Conservation (phyloP, 257 asterid genomes). For the Petunia secreta region DNA sequence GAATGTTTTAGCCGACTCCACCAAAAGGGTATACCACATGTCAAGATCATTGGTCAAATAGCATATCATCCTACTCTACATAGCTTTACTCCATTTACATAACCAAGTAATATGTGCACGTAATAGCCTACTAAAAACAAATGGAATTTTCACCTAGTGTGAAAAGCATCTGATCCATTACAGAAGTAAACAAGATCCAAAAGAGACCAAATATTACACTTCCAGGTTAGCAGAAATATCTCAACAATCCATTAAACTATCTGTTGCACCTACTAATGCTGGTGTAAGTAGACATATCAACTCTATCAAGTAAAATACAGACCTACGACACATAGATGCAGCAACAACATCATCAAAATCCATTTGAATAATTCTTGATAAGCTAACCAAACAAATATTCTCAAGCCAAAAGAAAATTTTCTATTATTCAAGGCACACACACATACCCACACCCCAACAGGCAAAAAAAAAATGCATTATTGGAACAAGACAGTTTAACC, state of each 20-base stretch:
- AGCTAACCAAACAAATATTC: background rate
- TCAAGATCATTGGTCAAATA: background rate
- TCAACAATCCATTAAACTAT: background rate
- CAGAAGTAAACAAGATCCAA: background rate
- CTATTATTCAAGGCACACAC: background rate
- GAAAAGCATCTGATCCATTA: background rate
- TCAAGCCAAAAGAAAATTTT: background rate
- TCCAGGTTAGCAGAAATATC: background rate
- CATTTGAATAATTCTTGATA: background rate
- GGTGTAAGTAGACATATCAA: background rate
- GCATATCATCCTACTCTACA: background rate
- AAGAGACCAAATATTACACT: background rate
- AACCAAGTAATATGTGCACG: background rate
- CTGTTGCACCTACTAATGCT: background rate
- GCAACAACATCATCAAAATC: background rate
- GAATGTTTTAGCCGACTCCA: background rate
- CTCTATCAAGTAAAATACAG: background rate
- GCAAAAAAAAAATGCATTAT: background rate
- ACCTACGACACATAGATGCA: background rate
- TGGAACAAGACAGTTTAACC: conserved; percentile 7
- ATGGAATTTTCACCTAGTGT: conserved; percentile 1
- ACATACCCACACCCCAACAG: background rate
- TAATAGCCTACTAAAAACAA: conserved; percentile 2
- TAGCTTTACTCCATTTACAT: background rate
- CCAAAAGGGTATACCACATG: background rate